Base-by-base conservation (phyloP, 1,284 basidiomycete genomes). In the Marasmius tenuissimus region DNA sequence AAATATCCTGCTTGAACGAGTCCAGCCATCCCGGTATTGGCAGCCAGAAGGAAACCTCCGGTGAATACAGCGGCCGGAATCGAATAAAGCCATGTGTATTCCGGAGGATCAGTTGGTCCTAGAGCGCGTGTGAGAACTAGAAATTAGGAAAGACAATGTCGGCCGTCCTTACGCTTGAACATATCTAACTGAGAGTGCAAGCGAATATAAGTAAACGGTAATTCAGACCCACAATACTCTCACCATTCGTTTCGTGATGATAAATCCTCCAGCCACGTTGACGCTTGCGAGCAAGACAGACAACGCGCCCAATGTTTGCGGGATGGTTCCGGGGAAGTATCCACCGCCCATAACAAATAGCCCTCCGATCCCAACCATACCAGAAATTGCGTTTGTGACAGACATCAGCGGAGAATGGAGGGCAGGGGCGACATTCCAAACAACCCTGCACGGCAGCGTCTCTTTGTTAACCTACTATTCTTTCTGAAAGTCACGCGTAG, bases 331-430 rank as follows among this genome's bases (percentile, higher is more conserved):
- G 12, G 92, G 92, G n/a, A 93, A 68, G 71, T 88, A 91, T 8
- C 92, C 89, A 42, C 92, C 92, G 60, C 93, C 92, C 91, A 94
- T 94, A 47, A 94, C 85, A 71, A 93, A 94, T 70, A 94, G 78
- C 47, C 93, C 93, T 22, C 92, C 92, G 38, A 94, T 79, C 57
- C 92, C 92, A 57, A 94, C 92, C 80, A 59, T 58, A 47, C 89
- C 89, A 18, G 89, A 92, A 56, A 92, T 91, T 0, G 89, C 90
- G 67, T 92, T 92, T 7, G 91, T 93, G 9, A 93, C 91, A n/a
- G 88, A 90, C 91, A 93, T 93, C 60, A 91, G 76, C 18, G 89
- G 91, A 27, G 88, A 93, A 72, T 94, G 92, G 61, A 94, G 74
- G 11, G 92, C 92, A 34, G 93, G 92, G 22, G 89, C 84, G 51